These are phyloP conservation scores for Schwanniomyces sp. DNA, from an alignment of 805 yeast species.

Conservation along the genomic window DNA sequence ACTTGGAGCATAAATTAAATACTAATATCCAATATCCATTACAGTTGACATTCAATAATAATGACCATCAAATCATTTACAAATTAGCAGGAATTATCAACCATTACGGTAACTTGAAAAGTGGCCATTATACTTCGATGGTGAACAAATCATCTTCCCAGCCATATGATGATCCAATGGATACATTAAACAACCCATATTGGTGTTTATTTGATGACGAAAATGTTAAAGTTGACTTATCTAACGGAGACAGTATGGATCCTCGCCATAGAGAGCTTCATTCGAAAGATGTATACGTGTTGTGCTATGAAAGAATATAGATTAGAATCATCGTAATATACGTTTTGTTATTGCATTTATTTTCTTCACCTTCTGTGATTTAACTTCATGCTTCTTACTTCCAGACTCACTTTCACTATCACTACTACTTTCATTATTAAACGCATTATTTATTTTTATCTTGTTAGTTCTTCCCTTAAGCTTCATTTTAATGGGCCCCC, in stretches of 20 bases:
- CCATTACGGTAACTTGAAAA: conserved; percentile 66
- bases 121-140: conserved; percentile 76
- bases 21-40: conserved; percentile 57
- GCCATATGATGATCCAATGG: conserved; percentile 8
- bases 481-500: conserved; percentile 21
- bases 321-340: neutral
- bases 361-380: conserved; percentile 1
- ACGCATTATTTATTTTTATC: conserved; percentile 6
- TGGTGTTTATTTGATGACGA: conserved; percentile 85
- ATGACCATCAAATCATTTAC: conserved; percentile 41
- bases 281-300: conserved; percentile 64
- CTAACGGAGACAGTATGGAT: conserved; percentile 47
- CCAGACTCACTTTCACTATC: conserved; percentile 10
- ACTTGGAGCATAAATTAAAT: conserved; percentile 52
- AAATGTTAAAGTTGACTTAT: conserved; percentile 40
- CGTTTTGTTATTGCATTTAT: conserved; percentile 7
- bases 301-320: conserved; percentile 57
- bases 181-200: conserved; percentile 40
- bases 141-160: conserved; percentile 45
- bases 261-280: conserved; percentile 29
- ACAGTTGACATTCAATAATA: conserved; percentile 45
- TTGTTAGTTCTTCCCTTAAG: conserved; percentile 11
- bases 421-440: conserved; percentile 8
- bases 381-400: neutral
- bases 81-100: conserved; percentile 63